Conservation (phyloP, 768 basidiomycete genomes). For the Agrocybe praecox region DNA sequence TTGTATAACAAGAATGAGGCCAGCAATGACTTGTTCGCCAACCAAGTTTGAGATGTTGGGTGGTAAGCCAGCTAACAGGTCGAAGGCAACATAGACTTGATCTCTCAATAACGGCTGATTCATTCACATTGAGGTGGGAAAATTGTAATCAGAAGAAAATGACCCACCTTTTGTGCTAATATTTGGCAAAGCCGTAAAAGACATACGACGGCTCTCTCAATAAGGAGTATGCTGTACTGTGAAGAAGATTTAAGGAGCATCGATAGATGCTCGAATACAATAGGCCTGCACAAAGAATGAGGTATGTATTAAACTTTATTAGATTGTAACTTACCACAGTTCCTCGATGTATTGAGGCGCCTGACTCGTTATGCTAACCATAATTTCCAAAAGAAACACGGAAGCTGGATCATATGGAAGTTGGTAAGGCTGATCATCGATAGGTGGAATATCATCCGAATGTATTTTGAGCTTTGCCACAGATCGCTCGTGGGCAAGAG, state of each 20-base stretch:
- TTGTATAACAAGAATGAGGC: slow-evolving; percentile 78
- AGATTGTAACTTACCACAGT: slow-evolving; percentile 65
- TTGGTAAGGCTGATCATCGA: slow-evolving; percentile 49
- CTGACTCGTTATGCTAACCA: slow-evolving; percentile 87
- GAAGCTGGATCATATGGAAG: slow-evolving; percentile 95
- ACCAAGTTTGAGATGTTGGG: slow-evolving; percentile 76
- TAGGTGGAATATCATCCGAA: slow-evolving; percentile 55
- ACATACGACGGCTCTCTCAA: slow-evolving; percentile 92
- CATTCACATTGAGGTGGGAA: neutral
- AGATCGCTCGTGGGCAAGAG: slow-evolving; percentile 88
- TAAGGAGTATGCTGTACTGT: slow-evolving; percentile 87
- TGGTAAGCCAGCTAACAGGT: slow-evolving; percentile 83
- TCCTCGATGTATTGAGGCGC: slow-evolving; percentile 82
- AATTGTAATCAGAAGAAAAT: neutral
- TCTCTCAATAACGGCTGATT: slow-evolving; percentile 79
- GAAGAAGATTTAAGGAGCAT: slow-evolving; percentile 73
- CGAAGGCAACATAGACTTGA: slow-evolving; percentile 93
- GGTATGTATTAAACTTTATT: neutral
- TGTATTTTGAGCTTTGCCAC: slow-evolving; percentile 76
- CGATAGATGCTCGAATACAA: slow-evolving; percentile 92
- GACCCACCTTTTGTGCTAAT: slow-evolving; percentile 72
- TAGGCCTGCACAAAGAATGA: slow-evolving; percentile 65
- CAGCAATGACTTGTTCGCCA: slow-evolving; percentile 89
- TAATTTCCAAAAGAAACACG: slow-evolving; percentile 91
- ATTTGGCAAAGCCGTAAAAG: slow-evolving; percentile 84